Percentiles rank a stretch among this genome's conserved stretches.
Evolutionary conservation across 257 asterid genomes (phyloP).

Genomic region (Scutellaria barbata): DNA sequence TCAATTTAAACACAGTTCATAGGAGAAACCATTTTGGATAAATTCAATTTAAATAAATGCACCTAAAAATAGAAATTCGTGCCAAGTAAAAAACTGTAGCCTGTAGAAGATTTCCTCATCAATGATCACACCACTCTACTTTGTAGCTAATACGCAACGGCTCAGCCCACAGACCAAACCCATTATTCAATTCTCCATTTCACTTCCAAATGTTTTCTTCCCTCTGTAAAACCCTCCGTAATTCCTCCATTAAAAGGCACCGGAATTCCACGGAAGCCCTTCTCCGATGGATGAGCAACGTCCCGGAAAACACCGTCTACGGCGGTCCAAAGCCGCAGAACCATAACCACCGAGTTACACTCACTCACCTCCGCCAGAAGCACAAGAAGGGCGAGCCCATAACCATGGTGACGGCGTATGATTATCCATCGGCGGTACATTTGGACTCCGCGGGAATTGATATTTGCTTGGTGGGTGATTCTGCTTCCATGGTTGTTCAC

Average conservation of each 20-base stretch:
- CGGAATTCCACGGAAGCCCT: conserved; percentile 8
- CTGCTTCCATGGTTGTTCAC: conserved; percentile 98
- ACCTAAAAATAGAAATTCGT: no score
- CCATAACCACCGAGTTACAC: conserved; percentile 68
- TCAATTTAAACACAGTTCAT: no score
- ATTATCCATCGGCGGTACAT: conserved; percentile 88
- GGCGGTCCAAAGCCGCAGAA: conserved; percentile 92
- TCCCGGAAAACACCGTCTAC: conserved; percentile 77
- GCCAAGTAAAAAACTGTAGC: no score
- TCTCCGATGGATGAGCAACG: conserved; percentile 60
- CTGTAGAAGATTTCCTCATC: no score
- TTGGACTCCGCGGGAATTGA: conserved; percentile 84
- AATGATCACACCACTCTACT: no score
- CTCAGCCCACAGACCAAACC: no score
- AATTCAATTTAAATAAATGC: no score
- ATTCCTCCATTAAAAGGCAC: conserved; percentile 13
- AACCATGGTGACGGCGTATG: conserved; percentile 93
- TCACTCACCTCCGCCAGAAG: conserved; percentile 70
- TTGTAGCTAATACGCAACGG: no score
- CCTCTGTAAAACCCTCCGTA: conserved; percentile 33
- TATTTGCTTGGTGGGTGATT: conserved; percentile 89
- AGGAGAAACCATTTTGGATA: no score
- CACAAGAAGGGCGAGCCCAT: conserved; percentile 68
- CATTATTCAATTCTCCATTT: no score
- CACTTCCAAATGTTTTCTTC: conserved; percentile 19